Conservation (phyloP, 805 yeast genomes). For the Candida taoyuanica region DNA sequence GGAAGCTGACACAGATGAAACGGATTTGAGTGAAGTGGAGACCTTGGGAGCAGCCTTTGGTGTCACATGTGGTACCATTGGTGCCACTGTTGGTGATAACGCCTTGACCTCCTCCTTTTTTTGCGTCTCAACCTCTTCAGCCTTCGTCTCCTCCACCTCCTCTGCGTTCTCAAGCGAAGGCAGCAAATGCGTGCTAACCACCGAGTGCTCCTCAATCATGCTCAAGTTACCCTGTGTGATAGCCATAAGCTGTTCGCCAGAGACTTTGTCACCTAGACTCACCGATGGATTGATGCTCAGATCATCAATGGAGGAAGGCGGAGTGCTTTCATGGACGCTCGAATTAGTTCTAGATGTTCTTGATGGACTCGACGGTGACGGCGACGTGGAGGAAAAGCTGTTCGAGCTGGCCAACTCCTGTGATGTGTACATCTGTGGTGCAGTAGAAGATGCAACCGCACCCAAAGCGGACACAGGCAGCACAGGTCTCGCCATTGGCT, state of each 20-base stretch:
- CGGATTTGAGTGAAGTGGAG: neutral
- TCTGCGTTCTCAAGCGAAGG: neutral
- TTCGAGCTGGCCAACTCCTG: constrained; percentile 23
- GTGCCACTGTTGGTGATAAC: no score
- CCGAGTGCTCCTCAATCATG: constrained; percentile 21
- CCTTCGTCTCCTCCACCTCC: neutral
- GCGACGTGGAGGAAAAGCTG: constrained; percentile 16
- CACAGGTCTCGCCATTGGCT: neutral
- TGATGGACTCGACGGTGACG: neutral
- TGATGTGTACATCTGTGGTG: neutral
- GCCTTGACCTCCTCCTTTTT: neutral
- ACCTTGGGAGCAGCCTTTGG: neutral
- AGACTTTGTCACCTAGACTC: neutral
- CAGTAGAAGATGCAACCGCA: no score
- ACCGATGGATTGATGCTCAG: constrained; percentile 11
- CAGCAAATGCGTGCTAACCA: neutral
- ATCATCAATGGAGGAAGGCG: constrained; percentile 28
- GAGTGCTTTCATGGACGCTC: constrained; percentile 25
- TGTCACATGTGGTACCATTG: neutral
- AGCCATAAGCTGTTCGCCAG: constrained; percentile 1
- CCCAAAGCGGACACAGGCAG: neutral
- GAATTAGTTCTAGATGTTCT: constrained; percentile 25
- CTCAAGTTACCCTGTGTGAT: constrained; percentile 8
- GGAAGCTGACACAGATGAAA: neutral
- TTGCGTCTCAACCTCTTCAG: neutral